These are phyloP conservation scores for Picea glauca DNA, from an alignment of 75 land plant species.

Conservation along the genomic window DNA sequence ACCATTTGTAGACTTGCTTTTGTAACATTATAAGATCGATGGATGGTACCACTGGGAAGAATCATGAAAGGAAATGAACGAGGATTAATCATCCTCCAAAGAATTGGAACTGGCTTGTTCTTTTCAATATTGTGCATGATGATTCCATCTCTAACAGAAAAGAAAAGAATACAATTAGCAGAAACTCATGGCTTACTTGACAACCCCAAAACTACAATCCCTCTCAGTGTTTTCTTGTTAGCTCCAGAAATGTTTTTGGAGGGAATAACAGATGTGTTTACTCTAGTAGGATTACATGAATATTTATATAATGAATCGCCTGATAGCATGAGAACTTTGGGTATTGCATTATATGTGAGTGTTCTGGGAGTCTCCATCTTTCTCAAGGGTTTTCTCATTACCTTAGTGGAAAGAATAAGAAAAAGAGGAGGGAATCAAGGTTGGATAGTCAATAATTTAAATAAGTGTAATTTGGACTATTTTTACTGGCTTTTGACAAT, in stretches of 20 bases:
- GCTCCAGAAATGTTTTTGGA: background rate
- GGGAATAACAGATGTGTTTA: background rate
- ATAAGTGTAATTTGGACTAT: conserved; percentile 45
- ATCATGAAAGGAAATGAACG: background rate
- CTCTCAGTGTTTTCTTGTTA: background rate
- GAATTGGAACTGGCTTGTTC: background rate
- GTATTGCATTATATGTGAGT: background rate
- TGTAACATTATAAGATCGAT: too few relatives aligned
- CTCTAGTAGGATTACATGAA: background rate
- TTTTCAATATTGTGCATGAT: background rate
- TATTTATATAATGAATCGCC: background rate
- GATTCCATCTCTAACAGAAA: background rate
- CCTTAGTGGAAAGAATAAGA: background rate
- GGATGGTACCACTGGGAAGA: too few relatives aligned
- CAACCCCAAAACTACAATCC: background rate
- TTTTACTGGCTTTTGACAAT: conserved; percentile 52
- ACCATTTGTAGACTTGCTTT: too few relatives aligned
- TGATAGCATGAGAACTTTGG: background rate
- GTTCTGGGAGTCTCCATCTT: background rate
- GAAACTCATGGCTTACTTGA: conserved; percentile 2
- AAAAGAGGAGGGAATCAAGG: background rate
- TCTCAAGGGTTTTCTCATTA: background rate
- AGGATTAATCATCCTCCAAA: background rate
- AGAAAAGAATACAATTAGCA: background rate
- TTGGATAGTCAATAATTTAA: background rate